These are phyloP conservation scores for Sporothrix protearum DNA, from an alignment of 2,329 filamentous ascomycete species.

Conservation along the genomic window DNA sequence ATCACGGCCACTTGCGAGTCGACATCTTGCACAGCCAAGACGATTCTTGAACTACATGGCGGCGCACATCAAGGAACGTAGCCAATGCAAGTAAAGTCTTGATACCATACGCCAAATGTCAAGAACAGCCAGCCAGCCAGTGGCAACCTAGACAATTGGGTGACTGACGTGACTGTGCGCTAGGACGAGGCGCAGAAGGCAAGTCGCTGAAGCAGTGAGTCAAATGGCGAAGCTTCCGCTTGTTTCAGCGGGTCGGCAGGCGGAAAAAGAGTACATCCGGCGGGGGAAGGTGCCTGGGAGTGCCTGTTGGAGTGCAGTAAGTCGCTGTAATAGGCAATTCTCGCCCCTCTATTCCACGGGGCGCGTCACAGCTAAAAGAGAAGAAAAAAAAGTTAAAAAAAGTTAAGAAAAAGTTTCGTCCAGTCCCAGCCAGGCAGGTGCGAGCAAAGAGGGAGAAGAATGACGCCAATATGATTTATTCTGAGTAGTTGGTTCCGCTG, in stretches of 20 bases:
- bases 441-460: slow-evolving; percentile 2
- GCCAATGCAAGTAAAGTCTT: background rate
- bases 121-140: background rate
- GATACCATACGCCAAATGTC: no score
- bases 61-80: background rate
- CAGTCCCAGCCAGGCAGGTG: background rate
- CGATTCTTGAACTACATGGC: background rate
- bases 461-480: slow-evolving; percentile 23
- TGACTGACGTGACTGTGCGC: background rate
- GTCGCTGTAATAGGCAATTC: slow-evolving; percentile 7
- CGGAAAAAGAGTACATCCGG: slow-evolving; percentile 25
- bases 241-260: slow-evolving; percentile 8
- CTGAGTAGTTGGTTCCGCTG: slow-evolving; percentile 16
- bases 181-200: background rate
- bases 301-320: background rate
- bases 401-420: slow-evolving; percentile 7
- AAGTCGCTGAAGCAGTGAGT: background rate
- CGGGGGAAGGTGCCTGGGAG: slow-evolving; percentile 18
- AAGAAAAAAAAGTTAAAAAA: background rate
- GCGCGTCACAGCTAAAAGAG: background rate
- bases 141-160: background rate
- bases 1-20: background rate
- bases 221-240: background rate
- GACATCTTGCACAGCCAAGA: background rate
- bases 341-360: background rate